A percentile compares a stretch with the other conserved stretches of the same genome.
These are phyloP conservation scores for Anethum foeniculum DNA, from an alignment of 140 eudicot species.

Conservation along the genomic window DNA sequence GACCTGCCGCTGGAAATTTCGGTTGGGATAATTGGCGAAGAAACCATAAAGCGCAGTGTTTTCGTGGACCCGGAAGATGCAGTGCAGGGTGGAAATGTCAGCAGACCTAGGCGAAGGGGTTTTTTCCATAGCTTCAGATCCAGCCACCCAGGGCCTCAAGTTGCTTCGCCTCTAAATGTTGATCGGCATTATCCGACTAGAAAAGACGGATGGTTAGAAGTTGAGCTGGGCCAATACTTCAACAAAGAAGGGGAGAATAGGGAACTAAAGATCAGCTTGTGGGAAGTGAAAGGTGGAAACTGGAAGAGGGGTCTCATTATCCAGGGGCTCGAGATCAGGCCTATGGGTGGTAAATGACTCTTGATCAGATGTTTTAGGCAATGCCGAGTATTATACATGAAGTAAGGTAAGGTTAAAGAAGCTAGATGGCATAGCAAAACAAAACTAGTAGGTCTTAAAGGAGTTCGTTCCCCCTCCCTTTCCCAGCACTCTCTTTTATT, in stretches of 20 bases:
- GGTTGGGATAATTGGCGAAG: constrained; percentile 28
- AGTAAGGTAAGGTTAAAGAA: not conserved
- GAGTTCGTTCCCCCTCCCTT: not conserved
- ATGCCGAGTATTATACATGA: not conserved
- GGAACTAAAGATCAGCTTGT: constrained; percentile 24
- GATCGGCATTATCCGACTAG: constrained; percentile 12
- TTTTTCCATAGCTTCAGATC: not conserved
- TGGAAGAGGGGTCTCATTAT: constrained; percentile 42
- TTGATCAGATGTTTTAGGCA: too few species aligned
- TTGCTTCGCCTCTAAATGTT: not conserved
- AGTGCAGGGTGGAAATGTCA: constrained; percentile 2
- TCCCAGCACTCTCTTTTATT: not conserved
- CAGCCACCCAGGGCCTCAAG: not conserved
- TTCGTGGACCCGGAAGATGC: not conserved
- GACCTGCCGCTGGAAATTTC: constrained; percentile 36
- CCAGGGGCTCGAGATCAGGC: constrained; percentile 46
- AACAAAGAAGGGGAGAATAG: constrained; percentile 17
- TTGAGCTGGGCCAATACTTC: constrained; percentile 31
- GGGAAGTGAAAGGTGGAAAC: constrained; percentile 22
- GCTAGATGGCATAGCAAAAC: not conserved
- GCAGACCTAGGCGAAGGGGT: not conserved
- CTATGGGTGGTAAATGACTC: too few species aligned
- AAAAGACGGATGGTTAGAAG: constrained; percentile 38
- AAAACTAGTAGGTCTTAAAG: not conserved
- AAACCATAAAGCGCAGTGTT: constrained; percentile 1